Conservation (phyloP, 495 filamentous ascomycete genomes). For the Penicillium paradoxum region DNA sequence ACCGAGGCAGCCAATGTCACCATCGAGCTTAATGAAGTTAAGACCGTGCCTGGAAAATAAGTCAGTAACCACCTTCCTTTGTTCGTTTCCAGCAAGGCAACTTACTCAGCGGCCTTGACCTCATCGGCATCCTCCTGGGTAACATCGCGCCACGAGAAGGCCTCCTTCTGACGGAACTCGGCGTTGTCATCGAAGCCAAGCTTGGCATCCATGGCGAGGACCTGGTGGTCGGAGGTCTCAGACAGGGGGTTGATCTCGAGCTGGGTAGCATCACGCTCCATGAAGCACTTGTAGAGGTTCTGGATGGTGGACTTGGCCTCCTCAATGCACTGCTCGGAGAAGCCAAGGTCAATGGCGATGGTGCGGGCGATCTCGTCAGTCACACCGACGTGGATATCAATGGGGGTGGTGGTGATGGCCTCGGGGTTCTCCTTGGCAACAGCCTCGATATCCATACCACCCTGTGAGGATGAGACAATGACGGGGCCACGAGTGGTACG, state of each 20-base stretch:
- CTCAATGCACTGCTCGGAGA: constrained; percentile 93
- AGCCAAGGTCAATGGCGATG: constrained; percentile 89
- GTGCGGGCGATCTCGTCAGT: constrained; percentile 89
- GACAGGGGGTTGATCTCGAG: constrained; percentile 99
- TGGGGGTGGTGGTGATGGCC: constrained; percentile 86
- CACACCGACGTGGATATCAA: constrained; percentile 91
- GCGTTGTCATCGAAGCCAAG: constrained; percentile 97
- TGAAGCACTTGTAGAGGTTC: constrained; percentile 97
- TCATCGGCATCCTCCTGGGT: constrained; percentile 96
- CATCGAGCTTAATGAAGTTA: constrained; percentile 99
- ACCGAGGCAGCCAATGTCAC: constrained; percentile 93
- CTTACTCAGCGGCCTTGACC: constrained; percentile 86
- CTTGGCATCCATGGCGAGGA: constrained; percentile 98
- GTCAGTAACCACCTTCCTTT: constrained; percentile 12
- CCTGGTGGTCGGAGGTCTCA: constrained; percentile 95
- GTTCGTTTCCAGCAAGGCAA: not conserved
- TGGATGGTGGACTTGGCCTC: constrained; percentile 93
- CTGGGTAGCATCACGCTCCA: constrained; percentile 96
- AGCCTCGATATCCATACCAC: constrained; percentile 97
- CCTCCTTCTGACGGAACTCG: constrained; percentile 93
- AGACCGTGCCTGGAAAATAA: constrained; percentile 55
- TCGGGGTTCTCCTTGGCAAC: constrained; percentile 97
- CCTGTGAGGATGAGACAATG: constrained; percentile 95
- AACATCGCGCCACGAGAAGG: constrained; percentile 89
- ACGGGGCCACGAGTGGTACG: constrained; percentile 85